Evolutionary conservation across 176 grass and related monocot species (phyloP).

Genomic region (Lolium multiflorum): DNA sequence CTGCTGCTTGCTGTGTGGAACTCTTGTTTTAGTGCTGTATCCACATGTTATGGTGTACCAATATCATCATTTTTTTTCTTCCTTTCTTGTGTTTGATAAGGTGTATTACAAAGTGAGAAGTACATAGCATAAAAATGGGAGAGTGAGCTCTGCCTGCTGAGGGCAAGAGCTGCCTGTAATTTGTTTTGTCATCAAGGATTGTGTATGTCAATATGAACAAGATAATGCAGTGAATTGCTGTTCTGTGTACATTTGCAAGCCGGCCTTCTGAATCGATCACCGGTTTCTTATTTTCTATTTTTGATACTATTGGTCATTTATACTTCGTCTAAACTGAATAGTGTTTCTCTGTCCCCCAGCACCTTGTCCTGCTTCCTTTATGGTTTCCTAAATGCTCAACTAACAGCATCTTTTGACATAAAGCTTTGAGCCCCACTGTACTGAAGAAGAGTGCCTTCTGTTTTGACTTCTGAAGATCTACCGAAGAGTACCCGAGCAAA

Average conservation of each 20-base stretch:
- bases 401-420: conserved; percentile 17
- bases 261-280: not conserved
- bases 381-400: not conserved
- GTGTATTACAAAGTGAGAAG: conserved; percentile 50
- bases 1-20: conserved; percentile 54
- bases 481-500: not conserved
- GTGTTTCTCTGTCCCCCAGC: not conserved
- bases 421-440: not conserved
- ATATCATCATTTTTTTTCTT: not conserved
- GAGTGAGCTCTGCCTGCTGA: conserved; percentile 33
- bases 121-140: conserved; percentile 40
- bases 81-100: conserved; percentile 40
- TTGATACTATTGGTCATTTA: not conserved
- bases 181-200: conserved; percentile 39
- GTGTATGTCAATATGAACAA: conserved; percentile 55
- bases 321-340: not conserved
- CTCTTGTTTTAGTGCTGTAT: conserved; percentile 70
- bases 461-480: not conserved
- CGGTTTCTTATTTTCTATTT: not conserved
- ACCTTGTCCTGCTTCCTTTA: conserved; percentile 24
- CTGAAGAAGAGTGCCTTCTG: not conserved
- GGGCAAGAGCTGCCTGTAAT: conserved; percentile 43
- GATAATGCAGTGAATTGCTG: conserved; percentile 29
- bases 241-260: conserved; percentile 11
- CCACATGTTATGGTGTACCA: conserved; percentile 54